Base-by-base conservation (phyloP, 805 yeast species). In the Hanseniaspora singularis region DNA sequence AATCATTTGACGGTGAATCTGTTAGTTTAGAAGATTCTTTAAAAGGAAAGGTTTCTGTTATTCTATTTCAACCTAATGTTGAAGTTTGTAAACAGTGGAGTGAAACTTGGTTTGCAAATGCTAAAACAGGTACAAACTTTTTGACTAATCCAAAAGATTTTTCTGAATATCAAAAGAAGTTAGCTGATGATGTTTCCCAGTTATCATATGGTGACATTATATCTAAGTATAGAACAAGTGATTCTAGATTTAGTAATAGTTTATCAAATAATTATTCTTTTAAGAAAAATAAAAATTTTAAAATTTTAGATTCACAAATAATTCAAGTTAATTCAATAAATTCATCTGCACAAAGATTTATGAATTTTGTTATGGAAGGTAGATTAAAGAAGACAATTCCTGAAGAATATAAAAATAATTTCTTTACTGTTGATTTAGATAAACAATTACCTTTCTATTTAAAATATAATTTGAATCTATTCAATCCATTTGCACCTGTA, bases 401-500 rank as follows among this genome's bases (percentile, higher is more conserved):
- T 4, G 56, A 65, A 5, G 67, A 69, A 7, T 69, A 82, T 48
- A 77, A 73, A 38, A 65, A 69, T 33, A 69, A 67, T 32, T 84
- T 81, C 61, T 73, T 85, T 51, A 66, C 86, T 12, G 70, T 80
- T 11, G 74, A 84, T 39, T 74, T 79, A 30, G 68, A 69, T 30
- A 37, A 37, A 26, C 75, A 76, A 14, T 64, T 85, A 26, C 69
- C 78, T 1, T 70, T 72, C 49, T 74, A 69, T 16, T 63, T 75
- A 5, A 74, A 82, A 54, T 77, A 77, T 46, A 61, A 71, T 22
- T 62, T 89, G 30, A 65, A 73, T 40, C 74, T 87, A 53, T 79
- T 77, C 47, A 89, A 89, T 58, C 71, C 75, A 19, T 82, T 81
- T 54, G 76, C 94, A 2, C 97, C 97, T 0, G 87, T 84, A 57